These are phyloP conservation scores for Asterochloris erici DNA, from an alignment of 139 green algal species.

Conservation along the genomic window DNA sequence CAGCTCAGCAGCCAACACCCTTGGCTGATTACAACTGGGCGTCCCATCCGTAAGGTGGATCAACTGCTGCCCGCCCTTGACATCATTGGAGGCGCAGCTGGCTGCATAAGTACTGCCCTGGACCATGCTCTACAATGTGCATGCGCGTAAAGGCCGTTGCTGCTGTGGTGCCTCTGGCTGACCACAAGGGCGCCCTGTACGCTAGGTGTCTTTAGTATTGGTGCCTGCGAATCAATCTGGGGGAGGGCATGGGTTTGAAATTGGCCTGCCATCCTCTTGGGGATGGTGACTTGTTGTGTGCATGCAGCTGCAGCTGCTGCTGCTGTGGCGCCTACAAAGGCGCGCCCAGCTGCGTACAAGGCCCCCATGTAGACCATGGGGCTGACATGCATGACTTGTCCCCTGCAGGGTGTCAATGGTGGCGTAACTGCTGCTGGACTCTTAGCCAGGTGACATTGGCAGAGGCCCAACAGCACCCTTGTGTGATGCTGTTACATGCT, in stretches of 20 bases:
- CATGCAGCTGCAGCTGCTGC: too few species aligned
- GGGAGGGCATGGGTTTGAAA: too few species aligned
- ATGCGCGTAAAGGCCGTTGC: neutral
- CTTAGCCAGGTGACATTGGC: constrained; percentile 30
- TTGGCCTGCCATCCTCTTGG: too few species aligned
- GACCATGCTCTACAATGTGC: neutral
- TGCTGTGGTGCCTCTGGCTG: neutral
- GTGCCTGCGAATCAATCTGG: too few species aligned
- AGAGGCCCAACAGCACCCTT: too few species aligned
- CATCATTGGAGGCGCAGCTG: neutral
- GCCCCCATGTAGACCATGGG: too few species aligned
- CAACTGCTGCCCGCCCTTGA: constrained; percentile 31
- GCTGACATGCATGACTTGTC: too few species aligned
- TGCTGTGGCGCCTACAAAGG: too few species aligned
- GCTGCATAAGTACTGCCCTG: neutral
- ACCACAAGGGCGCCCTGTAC: neutral
- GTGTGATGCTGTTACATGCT: too few species aligned
- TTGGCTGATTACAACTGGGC: constrained; percentile 80
- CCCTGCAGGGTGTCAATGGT: constrained; percentile 43
- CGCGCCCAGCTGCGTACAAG: too few species aligned
- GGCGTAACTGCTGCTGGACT: constrained; percentile 77
- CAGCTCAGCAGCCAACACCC: constrained; percentile 62
- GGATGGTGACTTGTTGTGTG: too few species aligned
- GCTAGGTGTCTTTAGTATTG: too few species aligned
- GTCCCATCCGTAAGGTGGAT: constrained; percentile 67